Percentiles rank a stretch among this genome's conserved stretches.
These are phyloP conservation scores for Sugiyamaella floridensis DNA, from an alignment of 805 yeast genomes.

Conservation along the genomic window DNA sequence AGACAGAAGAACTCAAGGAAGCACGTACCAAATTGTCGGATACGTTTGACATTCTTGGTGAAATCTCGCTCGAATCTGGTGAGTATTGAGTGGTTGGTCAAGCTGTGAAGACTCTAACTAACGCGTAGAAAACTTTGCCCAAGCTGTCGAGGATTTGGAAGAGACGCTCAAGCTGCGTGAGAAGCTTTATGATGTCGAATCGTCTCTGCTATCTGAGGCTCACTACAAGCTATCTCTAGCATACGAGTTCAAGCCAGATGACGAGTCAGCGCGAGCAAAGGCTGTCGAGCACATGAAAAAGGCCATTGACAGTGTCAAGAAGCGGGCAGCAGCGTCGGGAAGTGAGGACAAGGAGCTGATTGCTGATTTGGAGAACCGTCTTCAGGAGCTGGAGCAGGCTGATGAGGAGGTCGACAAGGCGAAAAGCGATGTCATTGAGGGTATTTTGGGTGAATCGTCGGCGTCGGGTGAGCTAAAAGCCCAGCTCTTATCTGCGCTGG, in stretches of 20 bases:
- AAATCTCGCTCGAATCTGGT: slow-evolving; percentile 73
- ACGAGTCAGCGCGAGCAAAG: slow-evolving; percentile 38
- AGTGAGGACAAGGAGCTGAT: slow-evolving; percentile 33
- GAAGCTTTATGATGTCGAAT: slow-evolving; percentile 43
- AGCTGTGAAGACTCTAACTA: not conserved
- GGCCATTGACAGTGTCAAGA: slow-evolving; percentile 46
- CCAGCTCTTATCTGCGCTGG: slow-evolving; percentile 12
- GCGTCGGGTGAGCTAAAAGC: slow-evolving; percentile 5
- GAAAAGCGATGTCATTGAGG: slow-evolving; percentile 15
- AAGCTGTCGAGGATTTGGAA: slow-evolving; percentile 65
- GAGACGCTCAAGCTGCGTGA: slow-evolving; percentile 49
- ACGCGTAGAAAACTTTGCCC: slow-evolving; percentile 64
- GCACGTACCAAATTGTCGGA: slow-evolving; percentile 57
- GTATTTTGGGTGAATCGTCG: slow-evolving; percentile 17
- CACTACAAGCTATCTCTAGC: slow-evolving; percentile 78
- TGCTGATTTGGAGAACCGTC: slow-evolving; percentile 29
- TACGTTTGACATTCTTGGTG: slow-evolving; percentile 75
- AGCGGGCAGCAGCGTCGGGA: slow-evolving; percentile 34
- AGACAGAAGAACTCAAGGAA: slow-evolving; percentile 11
- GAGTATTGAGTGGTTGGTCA: slow-evolving; percentile 2
- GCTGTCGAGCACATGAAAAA: slow-evolving; percentile 49
- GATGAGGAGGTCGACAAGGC: slow-evolving; percentile 11
- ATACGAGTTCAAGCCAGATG: slow-evolving; percentile 59
- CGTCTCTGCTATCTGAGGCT: slow-evolving; percentile 64
- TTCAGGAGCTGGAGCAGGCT: slow-evolving; percentile 18